phyloP scores from a whole-genome alignment of 148 eudicot species.

The Silene conica region DNA sequence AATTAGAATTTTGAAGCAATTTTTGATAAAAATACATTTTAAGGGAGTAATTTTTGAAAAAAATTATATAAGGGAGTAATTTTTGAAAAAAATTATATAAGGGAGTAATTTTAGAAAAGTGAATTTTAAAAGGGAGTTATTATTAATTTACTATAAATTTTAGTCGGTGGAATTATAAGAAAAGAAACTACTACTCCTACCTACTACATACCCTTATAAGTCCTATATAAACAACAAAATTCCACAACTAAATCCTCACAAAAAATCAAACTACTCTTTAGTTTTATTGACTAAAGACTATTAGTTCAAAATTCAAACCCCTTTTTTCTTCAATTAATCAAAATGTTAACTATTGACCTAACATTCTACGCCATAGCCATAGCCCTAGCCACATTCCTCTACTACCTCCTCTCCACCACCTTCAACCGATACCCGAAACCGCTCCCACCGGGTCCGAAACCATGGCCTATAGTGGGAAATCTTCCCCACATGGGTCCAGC shows the following conservation, averaged over 20 bases:
- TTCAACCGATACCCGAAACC: constrained; percentile 24
- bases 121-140: too few relatives aligned
- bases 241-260: background rate
- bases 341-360: constrained; percentile 31
- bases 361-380: constrained; percentile 33
- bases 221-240: background rate
- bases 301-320: too few relatives aligned
- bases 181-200: too few relatives aligned
- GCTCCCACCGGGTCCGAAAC: constrained; percentile 82
- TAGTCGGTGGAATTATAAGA: too few relatives aligned
- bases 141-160: too few relatives aligned
- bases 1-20: too few relatives aligned
- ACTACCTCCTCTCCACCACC: constrained; percentile 24
- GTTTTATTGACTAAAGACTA: background rate
- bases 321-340: background rate
- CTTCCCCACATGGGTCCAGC: constrained; percentile 73
- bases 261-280: background rate
- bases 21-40: too few relatives aligned
- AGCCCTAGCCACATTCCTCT: constrained; percentile 24
- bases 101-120: too few relatives aligned
- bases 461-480: constrained; percentile 90
- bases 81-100: too few relatives aligned
- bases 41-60: too few relatives aligned
- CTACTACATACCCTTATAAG: background rate
- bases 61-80: too few relatives aligned